A percentile compares a stretch with the other conserved stretches of the same genome.
Evolutionary conservation across 1,139 yeast genomes (phyloP).

Genomic region (Arxiozyma slooffiae): DNA sequence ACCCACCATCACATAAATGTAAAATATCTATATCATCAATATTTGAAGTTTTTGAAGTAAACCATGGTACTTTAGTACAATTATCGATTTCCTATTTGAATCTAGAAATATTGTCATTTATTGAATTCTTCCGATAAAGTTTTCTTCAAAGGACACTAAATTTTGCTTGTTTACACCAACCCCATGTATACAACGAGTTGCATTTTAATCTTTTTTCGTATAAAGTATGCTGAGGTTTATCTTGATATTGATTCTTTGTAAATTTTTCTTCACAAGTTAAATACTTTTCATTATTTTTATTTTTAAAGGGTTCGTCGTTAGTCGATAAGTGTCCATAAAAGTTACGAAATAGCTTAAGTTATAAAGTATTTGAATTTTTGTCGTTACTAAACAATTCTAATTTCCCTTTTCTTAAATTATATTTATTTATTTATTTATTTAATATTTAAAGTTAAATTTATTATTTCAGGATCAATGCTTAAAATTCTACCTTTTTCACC

Average conservation of each 20-base stretch:
- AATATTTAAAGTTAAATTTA: too few species aligned
- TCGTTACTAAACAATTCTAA: too few species aligned
- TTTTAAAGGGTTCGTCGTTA: conserved; percentile 36
- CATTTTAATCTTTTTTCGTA: conserved; percentile 37
- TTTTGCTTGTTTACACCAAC: conserved; percentile 43
- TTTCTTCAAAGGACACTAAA: conserved; percentile 38
- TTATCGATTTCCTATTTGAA: conserved; percentile 34
- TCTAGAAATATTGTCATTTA: conserved; percentile 28
- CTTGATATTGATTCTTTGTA: conserved; percentile 23
- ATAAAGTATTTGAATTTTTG: conserved; percentile 35
- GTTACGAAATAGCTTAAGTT: conserved; percentile 41
- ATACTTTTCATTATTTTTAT: conserved; percentile 14
- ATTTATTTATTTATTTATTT: too few species aligned
- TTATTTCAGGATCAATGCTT: conserved; percentile 64
- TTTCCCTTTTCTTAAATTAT: too few species aligned
- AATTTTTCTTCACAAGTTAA: conserved; percentile 28
- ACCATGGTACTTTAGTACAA: conserved; percentile 37
- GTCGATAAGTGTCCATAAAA: conserved; percentile 37
- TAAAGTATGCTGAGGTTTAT: conserved; percentile 42
- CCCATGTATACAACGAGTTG: conserved; percentile 55
- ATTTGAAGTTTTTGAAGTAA: conserved; percentile 12
- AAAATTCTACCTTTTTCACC: conserved; percentile 49
- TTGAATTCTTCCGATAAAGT: conserved; percentile 20
- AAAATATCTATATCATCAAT: conserved; percentile 35
- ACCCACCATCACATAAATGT: conserved; percentile 60